These are phyloP conservation scores for Serendipita indica DNA, from an alignment of 768 basidiomycete species.

Conservation along the genomic window DNA sequence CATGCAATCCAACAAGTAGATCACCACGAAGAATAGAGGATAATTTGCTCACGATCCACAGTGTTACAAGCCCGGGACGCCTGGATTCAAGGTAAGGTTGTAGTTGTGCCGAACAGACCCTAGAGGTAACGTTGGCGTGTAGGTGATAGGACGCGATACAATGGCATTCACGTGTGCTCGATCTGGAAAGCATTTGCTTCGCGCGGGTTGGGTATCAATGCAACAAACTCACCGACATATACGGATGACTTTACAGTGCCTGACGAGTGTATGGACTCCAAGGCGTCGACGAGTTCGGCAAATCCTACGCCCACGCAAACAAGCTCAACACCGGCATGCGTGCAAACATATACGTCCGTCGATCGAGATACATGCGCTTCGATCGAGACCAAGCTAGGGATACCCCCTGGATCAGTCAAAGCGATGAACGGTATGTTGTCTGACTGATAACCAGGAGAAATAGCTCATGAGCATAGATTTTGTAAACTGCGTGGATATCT, in stretches of 20 bases:
- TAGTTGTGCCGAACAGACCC: neutral
- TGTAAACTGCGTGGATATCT: no score
- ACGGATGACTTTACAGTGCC: slow-evolving; percentile 7
- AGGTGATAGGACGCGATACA: neutral
- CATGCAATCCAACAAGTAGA: neutral
- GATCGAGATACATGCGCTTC: neutral
- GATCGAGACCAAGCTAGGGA: neutral
- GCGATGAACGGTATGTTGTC: no score
- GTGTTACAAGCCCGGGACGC: slow-evolving; percentile 3
- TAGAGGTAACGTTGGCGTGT: neutral
- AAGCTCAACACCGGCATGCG: neutral
- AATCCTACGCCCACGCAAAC: no score
- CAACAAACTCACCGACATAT: neutral
- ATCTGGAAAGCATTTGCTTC: slow-evolving; percentile 2
- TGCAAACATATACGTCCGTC: neutral
- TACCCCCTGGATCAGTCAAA: no score
- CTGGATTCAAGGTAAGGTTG: neutral
- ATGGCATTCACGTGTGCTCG: neutral
- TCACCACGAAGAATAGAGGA: neutral
- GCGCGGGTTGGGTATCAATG: neutral
- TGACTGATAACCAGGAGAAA: no score
- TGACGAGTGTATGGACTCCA: neutral
- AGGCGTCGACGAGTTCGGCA: neutral
- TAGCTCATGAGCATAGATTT: no score
- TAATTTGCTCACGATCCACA: neutral